These are phyloP conservation scores for Penicillium sp. DNA, from an alignment of 2,329 filamentous ascomycete genomes.

Conservation along the genomic window DNA sequence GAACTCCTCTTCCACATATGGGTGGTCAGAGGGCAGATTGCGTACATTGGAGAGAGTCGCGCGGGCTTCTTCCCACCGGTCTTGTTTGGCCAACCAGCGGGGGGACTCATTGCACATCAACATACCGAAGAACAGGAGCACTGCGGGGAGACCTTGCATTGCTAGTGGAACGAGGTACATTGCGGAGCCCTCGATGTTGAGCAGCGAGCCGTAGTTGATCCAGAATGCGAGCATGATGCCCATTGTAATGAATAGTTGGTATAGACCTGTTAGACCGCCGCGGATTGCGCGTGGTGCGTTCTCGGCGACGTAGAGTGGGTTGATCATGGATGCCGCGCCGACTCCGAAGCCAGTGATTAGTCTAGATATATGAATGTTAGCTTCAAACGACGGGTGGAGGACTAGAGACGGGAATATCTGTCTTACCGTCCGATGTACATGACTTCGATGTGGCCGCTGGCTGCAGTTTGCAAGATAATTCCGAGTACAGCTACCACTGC, in stretches of 20 bases:
- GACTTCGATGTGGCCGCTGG: slow-evolving; percentile 58
- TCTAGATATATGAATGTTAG: slow-evolving; percentile 21
- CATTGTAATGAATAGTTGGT: slow-evolving; percentile 57
- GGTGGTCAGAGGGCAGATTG: slow-evolving; percentile 53
- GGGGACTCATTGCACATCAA: slow-evolving; percentile 65
- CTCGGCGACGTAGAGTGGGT: slow-evolving; percentile 62
- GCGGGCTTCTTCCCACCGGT: slow-evolving; percentile 66
- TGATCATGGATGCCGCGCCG: slow-evolving; percentile 56
- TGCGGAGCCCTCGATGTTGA: slow-evolving; percentile 51
- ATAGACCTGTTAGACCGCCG: slow-evolving; percentile 60
- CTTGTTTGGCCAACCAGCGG: slow-evolving; percentile 66
- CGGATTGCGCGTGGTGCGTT: slow-evolving; percentile 60
- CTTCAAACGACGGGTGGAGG: neutral
- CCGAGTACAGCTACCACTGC: slow-evolving; percentile 61
- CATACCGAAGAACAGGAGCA: slow-evolving; percentile 62
- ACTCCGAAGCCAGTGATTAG: slow-evolving; percentile 55
- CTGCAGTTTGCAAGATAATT: slow-evolving; percentile 63
- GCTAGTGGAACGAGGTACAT: slow-evolving; percentile 63
- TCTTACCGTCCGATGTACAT: slow-evolving; percentile 66
- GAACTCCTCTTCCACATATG: slow-evolving; percentile 60
- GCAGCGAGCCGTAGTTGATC: slow-evolving; percentile 56
- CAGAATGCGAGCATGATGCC: slow-evolving; percentile 50
- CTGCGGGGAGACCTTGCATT: slow-evolving; percentile 64
- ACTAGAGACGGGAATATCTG: neutral
- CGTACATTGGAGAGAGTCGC: slow-evolving; percentile 58